phyloP scores from a whole-genome alignment of 805 yeast genomes.

The Jamesozyma piceae region DNA sequence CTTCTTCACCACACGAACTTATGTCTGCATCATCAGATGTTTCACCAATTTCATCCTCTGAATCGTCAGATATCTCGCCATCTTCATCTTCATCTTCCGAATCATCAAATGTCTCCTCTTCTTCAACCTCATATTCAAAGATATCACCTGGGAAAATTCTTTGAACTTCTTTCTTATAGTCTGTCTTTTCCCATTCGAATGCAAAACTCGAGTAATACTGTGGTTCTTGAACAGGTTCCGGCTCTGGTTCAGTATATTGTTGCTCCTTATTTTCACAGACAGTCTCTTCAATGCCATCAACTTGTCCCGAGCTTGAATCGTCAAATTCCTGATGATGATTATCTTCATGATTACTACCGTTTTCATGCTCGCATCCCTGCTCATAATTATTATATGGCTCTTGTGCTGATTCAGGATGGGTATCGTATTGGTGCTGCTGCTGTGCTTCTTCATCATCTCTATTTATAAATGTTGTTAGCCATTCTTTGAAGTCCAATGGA shows the following conservation, averaged over 20 bases:
- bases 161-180: slow-evolving; percentile 12
- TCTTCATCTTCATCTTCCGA: background rate
- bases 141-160: slow-evolving; percentile 13
- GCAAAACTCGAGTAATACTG: slow-evolving; percentile 5
- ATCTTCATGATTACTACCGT: background rate
- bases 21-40: background rate
- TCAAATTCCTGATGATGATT: background rate
- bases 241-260: background rate
- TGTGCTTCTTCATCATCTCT: slow-evolving; percentile 5
- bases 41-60: background rate
- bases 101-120: background rate
- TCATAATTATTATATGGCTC: background rate
- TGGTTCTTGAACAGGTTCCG: background rate
- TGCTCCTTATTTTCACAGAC: background rate
- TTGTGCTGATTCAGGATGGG: background rate
- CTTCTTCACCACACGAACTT: background rate
- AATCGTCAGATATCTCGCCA: background rate
- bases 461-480: slow-evolving; percentile 13
- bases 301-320: background rate
- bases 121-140: slow-evolving; percentile 28
- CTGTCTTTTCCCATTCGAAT: slow-evolving; percentile 19
- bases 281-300: background rate
- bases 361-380: background rate
- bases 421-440: background rate
- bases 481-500: slow-evolving; percentile 12